These are phyloP conservation scores for Carallia brachiata DNA, from an alignment of 345 rosid genomes.

Conservation along the genomic window DNA sequence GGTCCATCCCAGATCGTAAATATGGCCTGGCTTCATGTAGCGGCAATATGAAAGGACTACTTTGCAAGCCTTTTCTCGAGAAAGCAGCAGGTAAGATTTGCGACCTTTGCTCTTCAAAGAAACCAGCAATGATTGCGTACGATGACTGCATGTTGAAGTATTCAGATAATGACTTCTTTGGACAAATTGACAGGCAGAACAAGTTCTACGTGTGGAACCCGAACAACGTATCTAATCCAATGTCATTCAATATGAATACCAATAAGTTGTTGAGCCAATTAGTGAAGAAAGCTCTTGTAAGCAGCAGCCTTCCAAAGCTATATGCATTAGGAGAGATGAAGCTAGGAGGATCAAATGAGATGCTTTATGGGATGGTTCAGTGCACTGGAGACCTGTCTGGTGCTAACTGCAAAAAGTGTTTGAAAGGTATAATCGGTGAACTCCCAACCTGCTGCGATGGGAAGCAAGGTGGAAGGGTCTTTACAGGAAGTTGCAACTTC, in stretches of 20 bases:
- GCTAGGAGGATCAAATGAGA: neutral
- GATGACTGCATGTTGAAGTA: conserved; percentile 38
- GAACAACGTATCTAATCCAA: conserved; percentile 16
- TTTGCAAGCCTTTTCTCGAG: conserved; percentile 30
- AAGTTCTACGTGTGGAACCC: conserved; percentile 32
- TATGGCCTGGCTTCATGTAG: conserved; percentile 31
- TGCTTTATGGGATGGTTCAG: conserved; percentile 34
- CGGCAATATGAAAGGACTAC: conserved; percentile 24
- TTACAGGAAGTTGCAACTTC: conserved; percentile 41
- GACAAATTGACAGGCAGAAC: conserved; percentile 32
- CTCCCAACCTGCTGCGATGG: conserved; percentile 39
- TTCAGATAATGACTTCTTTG: conserved; percentile 28
- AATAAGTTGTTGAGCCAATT: conserved; percentile 22
- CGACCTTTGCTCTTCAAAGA: conserved; percentile 25
- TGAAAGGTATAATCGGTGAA: conserved; percentile 23
- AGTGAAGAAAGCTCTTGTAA: conserved; percentile 14
- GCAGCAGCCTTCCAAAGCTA: conserved; percentile 4
- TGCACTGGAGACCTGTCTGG: conserved; percentile 35
- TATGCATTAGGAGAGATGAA: conserved; percentile 23
- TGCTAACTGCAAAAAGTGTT: conserved; percentile 29
- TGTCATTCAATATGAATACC: conserved; percentile 20
- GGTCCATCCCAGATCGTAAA: conserved; percentile 12
- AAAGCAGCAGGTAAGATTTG: conserved; percentile 20
- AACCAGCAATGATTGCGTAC: conserved; percentile 35
- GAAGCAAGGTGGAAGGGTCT: conserved; percentile 39